A percentile compares a stretch with the other conserved stretches of the same genome.
Conservation (phyloP, 352 stramenopile species). For the Pythium brassicae region DNA sequence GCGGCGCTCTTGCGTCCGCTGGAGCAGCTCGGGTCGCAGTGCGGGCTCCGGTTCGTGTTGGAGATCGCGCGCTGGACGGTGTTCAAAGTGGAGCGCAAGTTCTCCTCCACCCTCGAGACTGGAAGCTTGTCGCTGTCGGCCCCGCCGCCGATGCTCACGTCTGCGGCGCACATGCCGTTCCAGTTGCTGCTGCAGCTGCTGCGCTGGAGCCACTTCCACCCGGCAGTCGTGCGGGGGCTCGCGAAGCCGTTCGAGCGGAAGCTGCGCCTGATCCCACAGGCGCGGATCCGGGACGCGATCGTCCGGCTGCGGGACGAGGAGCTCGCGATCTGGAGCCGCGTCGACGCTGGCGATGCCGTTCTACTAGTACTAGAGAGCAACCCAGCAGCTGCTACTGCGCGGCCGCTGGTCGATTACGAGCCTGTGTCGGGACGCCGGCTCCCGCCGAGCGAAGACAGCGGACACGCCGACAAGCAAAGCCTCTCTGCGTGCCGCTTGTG, state of each 20-base stretch:
- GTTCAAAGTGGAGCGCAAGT: background rate
- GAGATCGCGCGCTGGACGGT: conserved; percentile 34
- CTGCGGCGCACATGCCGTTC: conserved; percentile 50
- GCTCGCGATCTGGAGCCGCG: conserved; percentile 23
- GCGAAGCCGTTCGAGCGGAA: conserved; percentile 46
- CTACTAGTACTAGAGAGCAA: too few relatives aligned
- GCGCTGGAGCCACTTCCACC: conserved; percentile 73
- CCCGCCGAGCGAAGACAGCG: background rate
- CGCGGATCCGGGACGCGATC: conserved; percentile 33
- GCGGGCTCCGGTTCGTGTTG: conserved; percentile 50
- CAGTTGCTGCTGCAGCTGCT: conserved; percentile 62
- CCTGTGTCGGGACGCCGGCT: background rate
- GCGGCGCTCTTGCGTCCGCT: conserved; percentile 21
- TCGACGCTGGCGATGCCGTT: background rate
- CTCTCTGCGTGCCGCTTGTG: conserved; percentile 62
- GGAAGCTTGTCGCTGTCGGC: background rate
- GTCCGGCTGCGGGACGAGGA: conserved; percentile 20
- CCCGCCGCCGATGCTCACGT: conserved; percentile 26
- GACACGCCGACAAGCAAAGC: background rate
- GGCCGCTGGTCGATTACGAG: background rate
- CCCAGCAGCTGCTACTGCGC: background rate
- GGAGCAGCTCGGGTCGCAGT: conserved; percentile 34
- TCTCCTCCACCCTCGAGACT: too few relatives aligned
- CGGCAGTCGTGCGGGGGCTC: conserved; percentile 27
- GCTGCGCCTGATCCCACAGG: conserved; percentile 39